phyloP scores from a whole-genome alignment of 306 rosid genomes.

The Cucumis melo region DNA sequence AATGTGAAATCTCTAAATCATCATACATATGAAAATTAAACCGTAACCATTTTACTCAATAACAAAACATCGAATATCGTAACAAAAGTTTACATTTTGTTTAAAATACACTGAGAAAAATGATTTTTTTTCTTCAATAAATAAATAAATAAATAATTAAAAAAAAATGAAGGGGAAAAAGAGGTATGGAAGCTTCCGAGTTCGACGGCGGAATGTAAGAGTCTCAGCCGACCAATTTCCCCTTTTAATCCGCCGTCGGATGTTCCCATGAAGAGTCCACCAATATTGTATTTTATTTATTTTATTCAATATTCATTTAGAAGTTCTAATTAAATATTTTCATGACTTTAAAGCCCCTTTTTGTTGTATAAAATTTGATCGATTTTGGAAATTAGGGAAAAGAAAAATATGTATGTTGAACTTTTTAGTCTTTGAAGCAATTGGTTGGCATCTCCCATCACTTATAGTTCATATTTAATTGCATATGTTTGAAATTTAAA shows the following conservation, averaged over 20 bases:
- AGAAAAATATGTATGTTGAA: neutral
- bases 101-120: no score
- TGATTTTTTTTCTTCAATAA: no score
- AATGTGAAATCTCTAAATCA: no score
- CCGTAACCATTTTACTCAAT: no score
- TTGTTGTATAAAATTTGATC: neutral
- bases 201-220: neutral
- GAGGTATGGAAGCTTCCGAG: neutral
- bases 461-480: neutral
- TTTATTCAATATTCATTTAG: neutral
- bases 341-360: neutral
- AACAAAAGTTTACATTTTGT: no score
- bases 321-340: neutral
- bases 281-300: neutral
- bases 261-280: neutral
- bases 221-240: neutral
- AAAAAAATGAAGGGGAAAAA: no score
- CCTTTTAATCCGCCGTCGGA: neutral
- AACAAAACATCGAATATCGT: no score
- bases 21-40: no score
- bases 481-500: no score
- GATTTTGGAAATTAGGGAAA: neutral
- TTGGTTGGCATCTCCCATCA: neutral
- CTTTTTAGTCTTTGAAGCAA: neutral
- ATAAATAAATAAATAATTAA: no score